A percentile compares a stretch with the other conserved stretches of the same genome.
Evolutionary conservation across 345 rosid species (phyloP).

Genomic region (Eucalyptus marginata): DNA sequence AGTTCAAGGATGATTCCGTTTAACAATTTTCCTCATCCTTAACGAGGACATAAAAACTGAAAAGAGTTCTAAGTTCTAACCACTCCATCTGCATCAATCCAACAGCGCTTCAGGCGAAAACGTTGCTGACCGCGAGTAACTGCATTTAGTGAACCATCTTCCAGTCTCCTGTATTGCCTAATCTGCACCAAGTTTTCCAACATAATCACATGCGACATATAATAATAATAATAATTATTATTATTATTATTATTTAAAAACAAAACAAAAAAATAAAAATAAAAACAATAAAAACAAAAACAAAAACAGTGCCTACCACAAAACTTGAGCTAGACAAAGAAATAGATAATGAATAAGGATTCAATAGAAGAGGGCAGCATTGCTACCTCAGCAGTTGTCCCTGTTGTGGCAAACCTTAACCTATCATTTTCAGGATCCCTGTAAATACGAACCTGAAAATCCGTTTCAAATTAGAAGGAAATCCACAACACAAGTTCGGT

Average conservation of each 20-base stretch:
- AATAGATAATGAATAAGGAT: not conserved
- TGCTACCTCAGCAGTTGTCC: conserved; percentile 94
- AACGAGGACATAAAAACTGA: not conserved
- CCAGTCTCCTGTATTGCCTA: conserved; percentile 71
- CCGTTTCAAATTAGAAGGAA: not conserved
- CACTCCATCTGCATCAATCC: conserved; percentile 87
- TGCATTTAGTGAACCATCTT: conserved; percentile 80
- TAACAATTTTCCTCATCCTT: not conserved
- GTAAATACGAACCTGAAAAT: conserved; percentile 52
- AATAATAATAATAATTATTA: too few species aligned
- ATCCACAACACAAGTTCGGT: not conserved
- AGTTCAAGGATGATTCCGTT: not conserved
- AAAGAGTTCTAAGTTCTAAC: conserved; percentile 45
- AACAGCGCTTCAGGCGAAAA: conserved; percentile 54
- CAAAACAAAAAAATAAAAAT: too few species aligned
- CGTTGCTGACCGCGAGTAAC: conserved; percentile 94
- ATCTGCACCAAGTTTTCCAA: conserved; percentile 29
- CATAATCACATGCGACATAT: not conserved
- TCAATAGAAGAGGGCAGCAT: not conserved
- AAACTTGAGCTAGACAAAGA: not conserved
- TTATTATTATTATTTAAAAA: too few species aligned
- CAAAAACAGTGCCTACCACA: not conserved
- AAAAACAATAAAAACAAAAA: too few species aligned
- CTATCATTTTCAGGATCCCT: conserved; percentile 21
- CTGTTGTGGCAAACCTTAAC: conserved; percentile 44